Evolutionary conservation across 805 yeast genomes (phyloP), one percentile per base, ranked within the genome.

Genomic region (Cyberlindnera bimundalis): DNA sequence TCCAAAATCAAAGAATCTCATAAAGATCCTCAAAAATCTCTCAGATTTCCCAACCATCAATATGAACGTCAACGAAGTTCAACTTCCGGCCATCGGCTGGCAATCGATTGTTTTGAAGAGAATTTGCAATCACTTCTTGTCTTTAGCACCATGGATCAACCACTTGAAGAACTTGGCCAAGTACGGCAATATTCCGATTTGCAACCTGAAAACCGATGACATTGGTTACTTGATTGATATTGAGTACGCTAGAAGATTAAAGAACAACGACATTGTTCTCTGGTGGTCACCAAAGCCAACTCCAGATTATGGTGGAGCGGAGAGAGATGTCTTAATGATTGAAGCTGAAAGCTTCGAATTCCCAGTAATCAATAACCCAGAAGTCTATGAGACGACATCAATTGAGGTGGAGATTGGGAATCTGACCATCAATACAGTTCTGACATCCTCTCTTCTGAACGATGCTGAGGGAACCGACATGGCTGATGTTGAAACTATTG

Each of bases 201-300:
- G 98, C 57, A 91, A 93, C 55, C 64, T 91, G 48, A 80, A 79
- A 47, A 70, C 79, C n/a, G 91, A 84, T 43, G 84, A 86, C 48
- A 70, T 81, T 62, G 81, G 85, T 0, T 85, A 78, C 52, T 67
- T 89, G 52, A 84, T 91, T 44, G 99, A 93, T 61, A 73, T 91
- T 30, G 80, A 80, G 40, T 93, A 87, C 60, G 95, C 98, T 0
- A 71, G 99, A 53, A 71, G 80, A 37, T 70, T 93, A 41, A 68
- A 68, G 15, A 71, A 78, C 34, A 75, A 77, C 35, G 77, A 79
- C 45, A 75, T 85, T 29, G 82, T 91, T 6, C 65, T 95, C 23
- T 93, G 99, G 98, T 93, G 99, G 98, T 85, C 96, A 0, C 76
- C 81, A 4, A 70, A 71, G 14, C 84, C 91, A 1, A 62, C 74